phyloP scores from a whole-genome alignment of 768 basidiomycete species.

The Pleurotus sapidus region DNA sequence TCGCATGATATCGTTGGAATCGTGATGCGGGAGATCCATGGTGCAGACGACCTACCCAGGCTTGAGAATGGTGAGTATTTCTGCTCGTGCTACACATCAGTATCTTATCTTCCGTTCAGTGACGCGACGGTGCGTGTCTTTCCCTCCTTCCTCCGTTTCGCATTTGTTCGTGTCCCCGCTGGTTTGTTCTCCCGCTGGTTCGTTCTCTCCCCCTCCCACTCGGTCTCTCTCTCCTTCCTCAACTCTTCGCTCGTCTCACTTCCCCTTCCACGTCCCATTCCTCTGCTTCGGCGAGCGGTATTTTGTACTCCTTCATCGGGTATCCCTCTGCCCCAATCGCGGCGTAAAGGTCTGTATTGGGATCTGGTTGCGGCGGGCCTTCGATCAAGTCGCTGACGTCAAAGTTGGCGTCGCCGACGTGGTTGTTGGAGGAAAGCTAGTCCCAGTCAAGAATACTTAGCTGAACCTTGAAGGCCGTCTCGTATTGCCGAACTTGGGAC shows the following conservation, averaged over 20 bases:
- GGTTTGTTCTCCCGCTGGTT: too few species aligned
- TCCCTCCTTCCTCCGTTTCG: too few species aligned
- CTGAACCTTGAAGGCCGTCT: constrained; percentile 37
- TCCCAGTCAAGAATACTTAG: constrained; percentile 91
- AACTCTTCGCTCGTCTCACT: too few species aligned
- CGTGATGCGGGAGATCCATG: constrained; percentile 89
- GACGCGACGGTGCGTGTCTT: too few species aligned
- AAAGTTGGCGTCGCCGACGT: constrained; percentile 77
- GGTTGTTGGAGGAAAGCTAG: constrained; percentile 86
- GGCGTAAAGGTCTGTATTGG: constrained; percentile 55
- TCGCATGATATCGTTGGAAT: constrained; percentile 88
- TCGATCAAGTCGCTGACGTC: constrained; percentile 70
- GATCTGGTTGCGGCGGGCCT: constrained; percentile 62
- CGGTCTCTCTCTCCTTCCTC: too few species aligned
- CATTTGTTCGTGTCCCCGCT: too few species aligned
- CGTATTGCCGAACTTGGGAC: constrained; percentile 91
- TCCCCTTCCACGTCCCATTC: too few species aligned
- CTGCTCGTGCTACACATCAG: too few species aligned
- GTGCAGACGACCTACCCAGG: constrained; percentile 81
- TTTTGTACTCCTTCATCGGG: constrained; percentile 70
- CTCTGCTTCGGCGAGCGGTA: constrained; percentile 41
- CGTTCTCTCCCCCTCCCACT: too few species aligned
- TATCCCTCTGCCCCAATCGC: constrained; percentile 50
- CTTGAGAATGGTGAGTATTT: constrained; percentile 75
- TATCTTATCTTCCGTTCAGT: not conserved